Evolutionary conservation across 768 basidiomycete genomes (phyloP).

Genomic region (Phlebiopsis flavidoalba): DNA sequence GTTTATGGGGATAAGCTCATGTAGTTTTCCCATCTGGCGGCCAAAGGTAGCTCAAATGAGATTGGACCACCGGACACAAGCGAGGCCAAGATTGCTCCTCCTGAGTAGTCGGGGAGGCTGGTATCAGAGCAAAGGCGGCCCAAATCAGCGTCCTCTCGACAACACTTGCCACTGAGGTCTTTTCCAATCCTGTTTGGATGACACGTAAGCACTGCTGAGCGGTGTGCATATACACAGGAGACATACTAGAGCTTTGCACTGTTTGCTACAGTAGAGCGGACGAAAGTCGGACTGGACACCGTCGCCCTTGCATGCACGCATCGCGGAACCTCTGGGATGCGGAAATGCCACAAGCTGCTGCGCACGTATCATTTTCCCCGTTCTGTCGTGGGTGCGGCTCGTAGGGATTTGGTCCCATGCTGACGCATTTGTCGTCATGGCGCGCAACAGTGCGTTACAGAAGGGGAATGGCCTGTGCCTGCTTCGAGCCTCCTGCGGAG

Average conservation of each 20-base stretch:
- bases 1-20: too few species aligned
- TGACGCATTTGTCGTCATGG: conserved; percentile 2
- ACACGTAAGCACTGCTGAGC: neutral
- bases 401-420: neutral
- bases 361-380: conserved; percentile 14
- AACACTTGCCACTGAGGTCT: too few species aligned
- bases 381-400: conserved; percentile 4
- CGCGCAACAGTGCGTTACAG: conserved; percentile 7
- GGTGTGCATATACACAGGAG: neutral
- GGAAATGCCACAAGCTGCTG: conserved; percentile 15
- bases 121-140: too few species aligned
- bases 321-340: conserved; percentile 10
- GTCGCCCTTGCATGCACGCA: conserved; percentile 12
- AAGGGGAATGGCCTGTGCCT: too few species aligned
- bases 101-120: too few species aligned
- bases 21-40: too few species aligned
- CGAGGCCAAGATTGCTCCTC: too few species aligned
- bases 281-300: conserved; percentile 13
- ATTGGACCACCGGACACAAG: too few species aligned
- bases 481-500: too few species aligned
- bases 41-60: too few species aligned
- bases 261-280: conserved; percentile 17
- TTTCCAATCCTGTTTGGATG: neutral
- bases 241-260: conserved; percentile 15
- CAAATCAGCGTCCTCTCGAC: too few species aligned